Percentiles rank a stretch among this genome's conserved stretches.
These are phyloP conservation scores for Citeromyces siamensis DNA, from an alignment of 1,139 yeast species.

Conservation along the genomic window DNA sequence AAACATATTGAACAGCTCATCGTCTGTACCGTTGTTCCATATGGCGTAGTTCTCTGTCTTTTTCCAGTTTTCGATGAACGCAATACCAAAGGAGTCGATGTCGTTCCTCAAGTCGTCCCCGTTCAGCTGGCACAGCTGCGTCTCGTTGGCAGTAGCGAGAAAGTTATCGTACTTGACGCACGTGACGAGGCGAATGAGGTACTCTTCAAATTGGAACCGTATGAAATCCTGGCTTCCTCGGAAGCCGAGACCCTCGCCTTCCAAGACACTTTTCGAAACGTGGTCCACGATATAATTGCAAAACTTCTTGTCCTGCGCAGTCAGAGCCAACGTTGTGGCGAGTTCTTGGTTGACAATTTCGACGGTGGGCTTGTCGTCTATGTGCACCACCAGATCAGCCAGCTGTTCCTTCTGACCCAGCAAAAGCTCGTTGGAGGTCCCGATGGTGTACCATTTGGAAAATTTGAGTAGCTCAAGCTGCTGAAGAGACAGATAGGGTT, in stretches of 20 bases:
- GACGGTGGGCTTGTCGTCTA: conserved; percentile 19
- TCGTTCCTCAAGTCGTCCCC: conserved; percentile 13
- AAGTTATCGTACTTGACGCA: conserved; percentile 61
- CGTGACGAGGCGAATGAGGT: conserved; percentile 63
- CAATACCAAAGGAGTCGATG: neutral
- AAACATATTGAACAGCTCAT: conserved; percentile 77
- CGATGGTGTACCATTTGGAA: conserved; percentile 62
- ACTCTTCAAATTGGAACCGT: conserved; percentile 82
- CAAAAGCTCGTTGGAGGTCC: conserved; percentile 78
- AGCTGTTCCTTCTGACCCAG: conserved; percentile 51
- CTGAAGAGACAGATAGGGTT: conserved; percentile 87
- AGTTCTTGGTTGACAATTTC: conserved; percentile 33
- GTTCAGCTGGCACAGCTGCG: conserved; percentile 20
- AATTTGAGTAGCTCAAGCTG: conserved; percentile 66
- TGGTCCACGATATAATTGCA: conserved; percentile 32
- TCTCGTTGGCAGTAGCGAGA: conserved; percentile 24
- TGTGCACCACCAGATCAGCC: conserved; percentile 31
- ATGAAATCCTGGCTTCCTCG: conserved; percentile 85
- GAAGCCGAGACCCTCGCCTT: conserved; percentile 19
- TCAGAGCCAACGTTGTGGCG: conserved; percentile 32
- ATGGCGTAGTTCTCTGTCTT: conserved; percentile 53
- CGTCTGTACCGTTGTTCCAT: conserved; percentile 70
- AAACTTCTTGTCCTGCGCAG: conserved; percentile 65
- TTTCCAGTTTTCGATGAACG: conserved; percentile 56
- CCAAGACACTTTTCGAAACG: conserved; percentile 21